Evolutionary conservation across 2,329 filamentous ascomycete genomes (phyloP).

Genomic region (Ophiostoma sp.): DNA sequence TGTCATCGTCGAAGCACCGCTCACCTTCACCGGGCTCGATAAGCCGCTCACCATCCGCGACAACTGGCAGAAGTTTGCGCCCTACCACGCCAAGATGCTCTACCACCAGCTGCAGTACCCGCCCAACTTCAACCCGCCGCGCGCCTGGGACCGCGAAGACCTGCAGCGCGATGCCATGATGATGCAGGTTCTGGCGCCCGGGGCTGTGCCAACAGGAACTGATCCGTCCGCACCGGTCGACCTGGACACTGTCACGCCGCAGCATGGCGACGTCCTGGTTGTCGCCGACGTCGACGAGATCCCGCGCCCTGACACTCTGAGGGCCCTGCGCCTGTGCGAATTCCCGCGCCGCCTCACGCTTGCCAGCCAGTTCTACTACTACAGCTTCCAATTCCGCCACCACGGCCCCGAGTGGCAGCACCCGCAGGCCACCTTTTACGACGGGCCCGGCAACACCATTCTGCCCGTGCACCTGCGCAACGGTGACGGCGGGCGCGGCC

Average conservation of each 20-base stretch:
- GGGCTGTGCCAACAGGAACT: neutral
- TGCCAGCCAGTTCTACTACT: conserved; percentile 50
- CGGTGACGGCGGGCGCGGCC: conserved; percentile 37
- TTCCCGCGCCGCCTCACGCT: conserved; percentile 51
- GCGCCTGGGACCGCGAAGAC: conserved; percentile 46
- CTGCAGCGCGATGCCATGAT: conserved; percentile 52
- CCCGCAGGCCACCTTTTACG: conserved; percentile 55
- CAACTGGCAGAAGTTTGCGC: conserved; percentile 47
- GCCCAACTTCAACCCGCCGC: conserved; percentile 37
- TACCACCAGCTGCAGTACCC: conserved; percentile 49
- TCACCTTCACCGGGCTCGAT: conserved; percentile 51
- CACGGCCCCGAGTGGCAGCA: conserved; percentile 47
- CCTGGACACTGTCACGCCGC: conserved; percentile 33
- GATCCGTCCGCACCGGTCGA: neutral
- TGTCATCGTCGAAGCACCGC: conserved; percentile 54
- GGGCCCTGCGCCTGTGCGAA: conserved; percentile 45
- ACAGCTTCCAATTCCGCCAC: conserved; percentile 51
- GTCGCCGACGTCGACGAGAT: conserved; percentile 59
- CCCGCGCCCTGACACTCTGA: conserved; percentile 46
- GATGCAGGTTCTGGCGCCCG: conserved; percentile 43
- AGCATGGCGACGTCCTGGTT: conserved; percentile 50
- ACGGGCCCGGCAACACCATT: conserved; percentile 43
- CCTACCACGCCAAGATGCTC: conserved; percentile 56
- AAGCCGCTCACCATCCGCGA: conserved; percentile 52
- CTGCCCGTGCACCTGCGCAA: conserved; percentile 49